These are phyloP conservation scores for Oryza meyeriana DNA, from an alignment of 176 grass and related monocot genomes.

Conservation along the genomic window DNA sequence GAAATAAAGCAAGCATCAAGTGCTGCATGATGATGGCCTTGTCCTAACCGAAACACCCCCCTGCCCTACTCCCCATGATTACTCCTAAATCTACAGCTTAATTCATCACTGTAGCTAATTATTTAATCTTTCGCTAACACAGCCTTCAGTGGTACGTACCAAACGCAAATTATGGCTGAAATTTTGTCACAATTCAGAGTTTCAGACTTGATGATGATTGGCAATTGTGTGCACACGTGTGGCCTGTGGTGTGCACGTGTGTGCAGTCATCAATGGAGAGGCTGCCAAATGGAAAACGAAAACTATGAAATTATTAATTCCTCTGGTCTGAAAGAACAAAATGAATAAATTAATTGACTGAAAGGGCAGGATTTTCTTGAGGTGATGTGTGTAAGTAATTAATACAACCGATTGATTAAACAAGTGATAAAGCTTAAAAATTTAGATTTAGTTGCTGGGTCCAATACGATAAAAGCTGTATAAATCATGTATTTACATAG, in stretches of 20 bases:
- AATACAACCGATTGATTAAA: not conserved
- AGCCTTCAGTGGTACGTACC: not conserved
- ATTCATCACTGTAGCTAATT: not conserved
- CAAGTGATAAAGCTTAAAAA: not conserved
- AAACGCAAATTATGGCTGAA: not conserved
- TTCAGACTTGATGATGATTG: not conserved
- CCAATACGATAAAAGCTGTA: constrained; percentile 25
- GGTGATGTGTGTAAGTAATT: not conserved
- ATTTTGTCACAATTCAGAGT: not conserved
- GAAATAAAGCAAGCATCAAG: not conserved
- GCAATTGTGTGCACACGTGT: constrained; percentile 10
- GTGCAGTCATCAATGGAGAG: not conserved
- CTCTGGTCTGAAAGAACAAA: not conserved
- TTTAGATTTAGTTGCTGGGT: not conserved
- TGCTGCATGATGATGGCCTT: constrained; percentile 6
- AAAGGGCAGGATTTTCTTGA: not conserved
- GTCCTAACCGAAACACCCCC: constrained; percentile 25
- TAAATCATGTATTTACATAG: not conserved
- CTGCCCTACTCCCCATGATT: constrained; percentile 20
- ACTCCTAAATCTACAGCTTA: not conserved
- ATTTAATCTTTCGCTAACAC: not conserved
- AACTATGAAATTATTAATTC: not conserved
- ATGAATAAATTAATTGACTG: not conserved
- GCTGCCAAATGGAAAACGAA: not conserved
- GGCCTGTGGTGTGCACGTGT: not conserved